These are phyloP conservation scores for Tolypocladium ophioglossoides DNA, from an alignment of 2,329 filamentous ascomycete genomes.

Conservation along the genomic window DNA sequence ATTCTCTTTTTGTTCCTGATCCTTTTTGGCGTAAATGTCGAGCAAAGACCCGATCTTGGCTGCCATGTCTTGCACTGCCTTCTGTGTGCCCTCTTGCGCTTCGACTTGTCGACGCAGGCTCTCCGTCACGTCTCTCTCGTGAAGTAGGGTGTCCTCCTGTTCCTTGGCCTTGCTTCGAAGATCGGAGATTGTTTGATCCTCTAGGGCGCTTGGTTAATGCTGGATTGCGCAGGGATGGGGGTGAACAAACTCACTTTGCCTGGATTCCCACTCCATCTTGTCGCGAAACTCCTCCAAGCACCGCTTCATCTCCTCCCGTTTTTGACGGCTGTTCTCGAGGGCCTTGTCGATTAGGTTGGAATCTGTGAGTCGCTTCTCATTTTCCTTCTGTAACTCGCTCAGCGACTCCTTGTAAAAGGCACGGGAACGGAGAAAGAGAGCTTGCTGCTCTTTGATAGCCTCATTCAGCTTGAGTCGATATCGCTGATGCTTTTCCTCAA, in stretches of 20 bases:
- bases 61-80: constrained; percentile 6
- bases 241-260: constrained; percentile 11
- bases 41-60: constrained; percentile 11
- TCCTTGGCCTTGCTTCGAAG: constrained; percentile 10
- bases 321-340: constrained; percentile 16
- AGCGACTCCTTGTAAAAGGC: constrained; percentile 22
- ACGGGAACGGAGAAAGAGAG: constrained; percentile 24
- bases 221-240: not conserved
- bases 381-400: constrained; percentile 22
- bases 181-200: constrained; percentile 12
- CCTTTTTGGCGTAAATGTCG: constrained; percentile 2
- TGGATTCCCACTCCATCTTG: constrained; percentile 10
- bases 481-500: constrained; percentile 22
- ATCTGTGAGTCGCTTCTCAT: constrained; percentile 11
- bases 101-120: constrained; percentile 7
- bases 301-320: constrained; percentile 19
- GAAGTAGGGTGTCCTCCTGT: constrained; percentile 7
- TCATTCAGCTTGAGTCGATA: constrained; percentile 32
- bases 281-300: constrained; percentile 17
- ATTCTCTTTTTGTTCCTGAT: not conserved
- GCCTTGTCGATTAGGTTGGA: constrained; percentile 14
- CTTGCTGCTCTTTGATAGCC: constrained; percentile 35
- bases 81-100: constrained; percentile 4
- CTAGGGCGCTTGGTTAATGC: constrained; percentile 7
- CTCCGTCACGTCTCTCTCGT: constrained; percentile 1